Base-by-base conservation (phyloP, 1,139 yeast genomes). In the Protomyces pachydermus region DNA sequence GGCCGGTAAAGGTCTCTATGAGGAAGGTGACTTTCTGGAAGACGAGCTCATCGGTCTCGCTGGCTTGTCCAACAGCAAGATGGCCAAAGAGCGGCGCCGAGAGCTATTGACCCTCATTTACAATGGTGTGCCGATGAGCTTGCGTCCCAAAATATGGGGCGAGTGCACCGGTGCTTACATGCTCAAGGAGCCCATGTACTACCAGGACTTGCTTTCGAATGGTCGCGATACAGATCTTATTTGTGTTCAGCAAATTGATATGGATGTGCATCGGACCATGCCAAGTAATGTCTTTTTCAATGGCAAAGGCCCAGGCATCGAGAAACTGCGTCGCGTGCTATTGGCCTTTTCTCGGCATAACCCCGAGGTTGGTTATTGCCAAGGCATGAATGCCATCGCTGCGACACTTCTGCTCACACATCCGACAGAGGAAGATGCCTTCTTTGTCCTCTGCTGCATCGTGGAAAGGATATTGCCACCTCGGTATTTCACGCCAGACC, bases 361-460 rank as follows among this genome's bases (percentile, higher is more conserved):
- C 65, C 80, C 83, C 0, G 76, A 76, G 1, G 76, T 83, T 53
- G 87, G 87, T 0, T 84, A 84, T 69, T 81, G 84, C 64, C 87
- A 84, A 70, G 87, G 87, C 0, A 68, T 84, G 87, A 84, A 84
- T 69, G 80, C 83, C 69, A 80, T 84, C 34, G 81, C 82, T 3
- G 87, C 85, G 0, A 82, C 81, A 58, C 70, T 84, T 8, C 71
- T 84, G 14, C 70, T 84, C 35, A 79, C 81, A 1, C 78, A 74
- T 67, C 75, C 80, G 2, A 74, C 78, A 4, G 86, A 83, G 61
- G 86, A 82, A 67, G 85, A 83, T 65, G 80, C 84, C 3, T 84
- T 83, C 67, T 83, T 86, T 85, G 76, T 81, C 3, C 79, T 83
- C 65, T 81, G 81, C 51, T 80, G 81, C 4, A 69, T 84, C 39